Evolutionary conservation across 805 yeast species (phyloP).

Genomic region (Schwanniomyces sp.): DNA sequence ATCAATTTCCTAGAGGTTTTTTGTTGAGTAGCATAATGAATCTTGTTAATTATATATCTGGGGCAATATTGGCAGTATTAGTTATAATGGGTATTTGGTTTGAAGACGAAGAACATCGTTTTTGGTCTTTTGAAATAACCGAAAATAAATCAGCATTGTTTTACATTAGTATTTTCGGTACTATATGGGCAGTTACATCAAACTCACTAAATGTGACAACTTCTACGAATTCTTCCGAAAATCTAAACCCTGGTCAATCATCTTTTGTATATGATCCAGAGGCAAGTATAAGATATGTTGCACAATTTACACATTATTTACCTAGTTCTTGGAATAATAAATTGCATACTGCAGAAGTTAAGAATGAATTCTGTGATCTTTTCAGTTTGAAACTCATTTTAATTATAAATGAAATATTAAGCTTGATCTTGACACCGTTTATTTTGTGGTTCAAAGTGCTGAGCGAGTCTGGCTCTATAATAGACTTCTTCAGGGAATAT

Average conservation of each 20-base stretch:
- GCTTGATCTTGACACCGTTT: conserved; percentile 83
- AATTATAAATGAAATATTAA: conserved; percentile 73
- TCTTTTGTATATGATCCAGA: conserved; percentile 86
- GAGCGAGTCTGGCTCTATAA: conserved; percentile 65
- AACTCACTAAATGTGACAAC: conserved; percentile 46
- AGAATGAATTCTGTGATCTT: conserved; percentile 74
- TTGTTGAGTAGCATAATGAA: conserved; percentile 36
- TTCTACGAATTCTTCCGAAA: conserved; percentile 15
- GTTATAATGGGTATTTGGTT: conserved; percentile 61
- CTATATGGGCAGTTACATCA: conserved; percentile 81
- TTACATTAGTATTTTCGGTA: conserved; percentile 85
- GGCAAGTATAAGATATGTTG: conserved; percentile 72
- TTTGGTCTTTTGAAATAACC: conserved; percentile 84
- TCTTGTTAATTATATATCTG: conserved; percentile 62
- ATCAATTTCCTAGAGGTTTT: conserved; percentile 86
- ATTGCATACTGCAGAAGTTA: conserved; percentile 82
- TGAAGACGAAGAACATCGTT: conserved; percentile 79
- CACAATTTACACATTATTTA: conserved; percentile 85
- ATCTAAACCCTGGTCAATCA: conserved; percentile 21
- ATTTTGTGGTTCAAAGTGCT: conserved; percentile 86
- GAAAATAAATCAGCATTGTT: conserved; percentile 79
- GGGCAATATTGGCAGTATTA: conserved; percentile 86
- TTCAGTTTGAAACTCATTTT: conserved; percentile 74
- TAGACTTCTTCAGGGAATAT: conserved; percentile 89
- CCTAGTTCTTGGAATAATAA: conserved; percentile 86